Evolutionary conservation across 202 grass and related monocot genomes (phyloP).

Genomic region (Digitaria exilis): DNA sequence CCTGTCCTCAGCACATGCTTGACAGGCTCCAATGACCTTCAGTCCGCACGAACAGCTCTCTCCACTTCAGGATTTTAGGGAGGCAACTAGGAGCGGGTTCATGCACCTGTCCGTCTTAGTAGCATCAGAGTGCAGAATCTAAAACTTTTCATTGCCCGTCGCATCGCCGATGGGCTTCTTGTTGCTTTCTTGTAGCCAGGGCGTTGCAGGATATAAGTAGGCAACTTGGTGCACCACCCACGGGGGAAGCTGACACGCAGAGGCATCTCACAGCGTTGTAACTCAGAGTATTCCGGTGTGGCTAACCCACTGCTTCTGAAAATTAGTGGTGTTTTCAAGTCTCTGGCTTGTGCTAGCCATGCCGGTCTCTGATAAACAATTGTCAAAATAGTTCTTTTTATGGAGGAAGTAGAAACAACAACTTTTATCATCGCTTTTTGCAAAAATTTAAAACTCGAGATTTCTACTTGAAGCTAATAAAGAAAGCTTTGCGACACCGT

Average conservation of each 20-base stretch:
- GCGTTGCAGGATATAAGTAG: background rate
- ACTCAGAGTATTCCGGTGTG: background rate
- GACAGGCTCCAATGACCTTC: background rate
- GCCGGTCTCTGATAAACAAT: background rate
- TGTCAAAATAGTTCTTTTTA: background rate
- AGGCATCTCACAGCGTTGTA: background rate
- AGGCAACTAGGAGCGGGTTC: no score
- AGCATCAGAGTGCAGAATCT: conserved; percentile 1
- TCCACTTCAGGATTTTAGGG: background rate
- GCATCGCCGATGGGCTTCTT: background rate
- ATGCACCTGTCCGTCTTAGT: background rate
- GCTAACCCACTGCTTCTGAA: background rate
- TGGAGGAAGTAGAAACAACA: no score
- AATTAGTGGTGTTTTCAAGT: background rate
- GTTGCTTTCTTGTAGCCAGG: background rate
- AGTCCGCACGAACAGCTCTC: background rate
- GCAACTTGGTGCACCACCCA: conserved; percentile 3
- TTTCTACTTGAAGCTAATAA: no score
- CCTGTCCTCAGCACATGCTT: background rate
- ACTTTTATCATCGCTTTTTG: no score
- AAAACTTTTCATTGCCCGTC: background rate
- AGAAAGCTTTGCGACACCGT: no score
- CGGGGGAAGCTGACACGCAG: background rate
- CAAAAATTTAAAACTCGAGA: no score
- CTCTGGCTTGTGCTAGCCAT: background rate